phyloP scores from a whole-genome alignment of 2,329 filamentous ascomycete genomes.

The Claviceps monticola region DNA sequence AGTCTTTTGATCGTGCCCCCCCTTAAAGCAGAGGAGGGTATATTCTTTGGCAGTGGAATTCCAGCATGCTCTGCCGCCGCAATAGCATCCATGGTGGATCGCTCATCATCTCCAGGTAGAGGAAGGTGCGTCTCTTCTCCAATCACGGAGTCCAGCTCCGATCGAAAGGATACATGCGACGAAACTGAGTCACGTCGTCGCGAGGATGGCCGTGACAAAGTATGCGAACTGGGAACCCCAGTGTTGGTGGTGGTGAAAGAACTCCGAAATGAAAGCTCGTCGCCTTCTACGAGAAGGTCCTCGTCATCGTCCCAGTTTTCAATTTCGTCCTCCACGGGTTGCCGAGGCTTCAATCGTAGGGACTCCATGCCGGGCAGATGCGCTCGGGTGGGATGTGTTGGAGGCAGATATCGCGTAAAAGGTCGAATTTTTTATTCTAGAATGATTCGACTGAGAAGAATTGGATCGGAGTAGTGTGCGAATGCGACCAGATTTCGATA shows the following conservation, averaged over 20 bases:
- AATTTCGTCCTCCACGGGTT: slow-evolving; percentile 44
- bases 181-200: slow-evolving; percentile 65
- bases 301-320: slow-evolving; percentile 74
- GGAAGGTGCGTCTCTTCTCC: slow-evolving; percentile 81
- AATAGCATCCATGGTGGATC: slow-evolving; percentile 73
- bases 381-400: slow-evolving; percentile 5
- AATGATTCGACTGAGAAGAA: neutral
- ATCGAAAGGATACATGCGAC: slow-evolving; percentile 68
- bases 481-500: slow-evolving; percentile 2
- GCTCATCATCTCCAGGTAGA: slow-evolving; percentile 72
- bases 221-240: slow-evolving; percentile 4
- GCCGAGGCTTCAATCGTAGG: slow-evolving; percentile 37
- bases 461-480: neutral
- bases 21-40: slow-evolving; percentile 77
- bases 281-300: slow-evolving; percentile 50
- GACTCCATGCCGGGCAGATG: slow-evolving; percentile 33
- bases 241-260: slow-evolving; percentile 25
- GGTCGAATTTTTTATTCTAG: neutral
- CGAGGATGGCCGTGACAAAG: slow-evolving; percentile 11
- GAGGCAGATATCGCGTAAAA: neutral
- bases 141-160: slow-evolving; percentile 61
- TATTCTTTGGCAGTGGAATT: slow-evolving; percentile 76
- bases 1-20: slow-evolving; percentile 89
- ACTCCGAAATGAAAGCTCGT: slow-evolving; percentile 47
- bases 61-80: slow-evolving; percentile 76